phyloP scores from a whole-genome alignment of 257 asterid species.

The Forsythia suspensa region DNA sequence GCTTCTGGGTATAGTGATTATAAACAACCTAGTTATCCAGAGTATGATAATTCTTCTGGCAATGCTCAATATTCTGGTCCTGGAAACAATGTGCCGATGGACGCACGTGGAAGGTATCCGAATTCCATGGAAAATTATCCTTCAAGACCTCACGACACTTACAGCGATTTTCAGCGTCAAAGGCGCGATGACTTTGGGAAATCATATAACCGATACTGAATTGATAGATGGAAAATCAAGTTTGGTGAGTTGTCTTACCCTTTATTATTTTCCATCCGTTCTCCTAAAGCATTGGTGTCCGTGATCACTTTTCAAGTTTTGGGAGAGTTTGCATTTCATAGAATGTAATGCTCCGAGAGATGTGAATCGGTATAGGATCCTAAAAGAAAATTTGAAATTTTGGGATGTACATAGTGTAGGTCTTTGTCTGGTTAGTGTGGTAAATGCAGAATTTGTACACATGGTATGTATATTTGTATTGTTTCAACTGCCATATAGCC shows the following conservation, averaged over 20 bases:
- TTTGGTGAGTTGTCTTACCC: slow-evolving; percentile 69
- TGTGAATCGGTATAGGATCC: slow-evolving; percentile 10
- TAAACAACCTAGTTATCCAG: slow-evolving; percentile 48
- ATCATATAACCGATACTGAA: slow-evolving; percentile 65
- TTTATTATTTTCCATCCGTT: slow-evolving; percentile 12
- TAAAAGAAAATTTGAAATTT: slow-evolving; percentile 18
- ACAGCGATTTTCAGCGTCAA: slow-evolving; percentile 66
- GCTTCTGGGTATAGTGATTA: slow-evolving; percentile 60
- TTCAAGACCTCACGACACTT: slow-evolving; percentile 62
- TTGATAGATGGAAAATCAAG: slow-evolving; percentile 36
- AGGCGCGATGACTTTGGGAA: slow-evolving; percentile 72
- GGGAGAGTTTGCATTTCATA: slow-evolving; percentile 5
- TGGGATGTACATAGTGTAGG: slow-evolving; percentile 13
- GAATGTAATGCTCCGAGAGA: slow-evolving; percentile 18
- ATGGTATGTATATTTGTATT: slow-evolving; percentile 27
- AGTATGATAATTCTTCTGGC: slow-evolving; percentile 52
- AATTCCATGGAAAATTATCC: slow-evolving; percentile 59
- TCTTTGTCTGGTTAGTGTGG: slow-evolving; percentile 23
- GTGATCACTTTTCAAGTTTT: slow-evolving; percentile 15
- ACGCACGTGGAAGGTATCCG: slow-evolving; percentile 66
- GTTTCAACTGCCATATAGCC: slow-evolving; percentile 28
- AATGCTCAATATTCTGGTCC: slow-evolving; percentile 61
- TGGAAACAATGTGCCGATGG: slow-evolving; percentile 49
- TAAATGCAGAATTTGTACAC: slow-evolving; percentile 27
- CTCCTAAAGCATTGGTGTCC: background rate